These are phyloP conservation scores for Odontarrhena argentea DNA, from an alignment of 345 rosid species.

Conservation along the genomic window DNA sequence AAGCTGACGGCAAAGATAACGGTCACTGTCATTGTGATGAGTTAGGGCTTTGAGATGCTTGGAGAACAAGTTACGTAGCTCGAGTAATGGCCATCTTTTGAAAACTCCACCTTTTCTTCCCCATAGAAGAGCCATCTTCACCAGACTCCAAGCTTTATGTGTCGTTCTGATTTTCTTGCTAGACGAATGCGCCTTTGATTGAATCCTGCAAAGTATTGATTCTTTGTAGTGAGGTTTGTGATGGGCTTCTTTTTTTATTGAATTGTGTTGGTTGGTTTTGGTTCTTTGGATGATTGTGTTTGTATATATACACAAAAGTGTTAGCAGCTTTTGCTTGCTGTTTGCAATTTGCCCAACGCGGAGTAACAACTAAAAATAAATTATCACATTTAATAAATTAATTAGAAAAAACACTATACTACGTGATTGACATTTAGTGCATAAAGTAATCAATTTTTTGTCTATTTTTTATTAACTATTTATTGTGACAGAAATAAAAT, in stretches of 20 bases:
- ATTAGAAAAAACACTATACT: constrained; percentile 13
- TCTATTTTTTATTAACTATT: not conserved
- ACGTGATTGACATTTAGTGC: constrained; percentile 25
- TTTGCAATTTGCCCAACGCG: constrained; percentile 40
- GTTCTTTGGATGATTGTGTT: constrained; percentile 32
- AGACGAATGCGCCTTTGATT: constrained; percentile 33
- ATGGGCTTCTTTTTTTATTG: not conserved
- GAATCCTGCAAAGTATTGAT: constrained; percentile 10
- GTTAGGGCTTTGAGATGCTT: constrained; percentile 59
- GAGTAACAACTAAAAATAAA: constrained; percentile 20
- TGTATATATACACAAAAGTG: constrained; percentile 30
- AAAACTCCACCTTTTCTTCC: constrained; percentile 71
- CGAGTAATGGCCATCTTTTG: constrained; percentile 53
- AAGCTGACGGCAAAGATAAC: constrained; percentile 50
- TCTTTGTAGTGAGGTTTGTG: constrained; percentile 24
- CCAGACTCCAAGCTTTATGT: constrained; percentile 55
- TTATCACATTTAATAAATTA: constrained; percentile 5
- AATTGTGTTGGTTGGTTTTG: constrained; percentile 27
- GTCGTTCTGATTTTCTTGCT: constrained; percentile 38
- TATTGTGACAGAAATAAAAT: not conserved
- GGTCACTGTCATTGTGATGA: constrained; percentile 28
- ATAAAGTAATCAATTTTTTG: constrained; percentile 3
- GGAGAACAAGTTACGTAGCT: constrained; percentile 51
- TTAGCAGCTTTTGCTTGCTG: constrained; percentile 35
- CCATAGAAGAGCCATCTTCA: constrained; percentile 65